Evolutionary conservation across 169 alveolate species (phyloP).

Genomic region (Fabrea salina): DNA sequence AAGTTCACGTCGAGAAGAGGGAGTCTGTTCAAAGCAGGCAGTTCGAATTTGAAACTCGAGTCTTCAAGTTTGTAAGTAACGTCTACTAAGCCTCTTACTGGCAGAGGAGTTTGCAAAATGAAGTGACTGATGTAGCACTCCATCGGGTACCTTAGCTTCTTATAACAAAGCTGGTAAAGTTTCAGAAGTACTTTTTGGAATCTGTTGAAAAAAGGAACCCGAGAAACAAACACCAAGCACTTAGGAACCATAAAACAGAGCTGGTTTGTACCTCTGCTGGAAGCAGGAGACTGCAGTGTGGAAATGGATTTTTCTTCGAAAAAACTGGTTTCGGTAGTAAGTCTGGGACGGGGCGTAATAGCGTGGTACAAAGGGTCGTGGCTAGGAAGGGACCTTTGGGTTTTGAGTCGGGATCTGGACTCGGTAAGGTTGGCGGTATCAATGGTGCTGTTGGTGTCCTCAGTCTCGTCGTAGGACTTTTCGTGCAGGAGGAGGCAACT

Average conservation of each 20-base stretch:
- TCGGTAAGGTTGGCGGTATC: background rate
- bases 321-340: background rate
- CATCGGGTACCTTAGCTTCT: background rate
- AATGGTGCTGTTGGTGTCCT: background rate
- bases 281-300: background rate
- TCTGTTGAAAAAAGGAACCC: background rate
- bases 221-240: background rate
- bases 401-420: background rate
- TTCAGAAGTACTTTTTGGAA: background rate
- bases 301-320: background rate
- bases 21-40: background rate
- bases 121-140: slow-evolving; percentile 10
- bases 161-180: background rate
- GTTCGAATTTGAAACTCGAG: background rate
- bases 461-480: background rate
- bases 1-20: slow-evolving; percentile 30
- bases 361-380: no score
- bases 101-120: slow-evolving; percentile 13
- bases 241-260: background rate
- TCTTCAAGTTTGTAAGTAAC: background rate
- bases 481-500: background rate
- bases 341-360: background rate
- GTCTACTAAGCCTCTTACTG: slow-evolving; percentile 5
- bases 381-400: no score
- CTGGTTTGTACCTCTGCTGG: background rate